Percentiles rank a stretch among this genome's conserved stretches.
Evolutionary conservation across 2,329 filamentous ascomycete species (phyloP).

Genomic region (Orbilia oligospora): DNA sequence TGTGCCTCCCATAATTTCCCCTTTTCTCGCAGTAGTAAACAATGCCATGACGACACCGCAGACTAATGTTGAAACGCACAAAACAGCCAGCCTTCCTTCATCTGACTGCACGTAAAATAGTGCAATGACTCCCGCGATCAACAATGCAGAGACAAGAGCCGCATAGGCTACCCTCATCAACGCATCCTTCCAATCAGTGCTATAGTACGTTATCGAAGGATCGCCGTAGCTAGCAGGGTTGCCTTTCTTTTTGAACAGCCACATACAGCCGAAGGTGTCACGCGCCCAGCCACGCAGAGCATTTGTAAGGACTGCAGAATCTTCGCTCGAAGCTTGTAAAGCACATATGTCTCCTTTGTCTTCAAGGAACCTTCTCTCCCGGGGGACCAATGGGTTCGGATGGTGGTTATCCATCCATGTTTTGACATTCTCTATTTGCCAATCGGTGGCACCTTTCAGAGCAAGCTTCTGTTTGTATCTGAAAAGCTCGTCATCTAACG

Average conservation of each 20-base stretch:
- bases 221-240: slow-evolving; percentile 48
- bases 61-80: slow-evolving; percentile 52
- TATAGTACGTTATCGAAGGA: slow-evolving; percentile 47
- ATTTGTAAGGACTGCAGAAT: slow-evolving; percentile 54
- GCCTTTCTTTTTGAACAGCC: slow-evolving; percentile 48
- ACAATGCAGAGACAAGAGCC: slow-evolving; percentile 25
- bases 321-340: slow-evolving; percentile 39
- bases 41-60: slow-evolving; percentile 49
- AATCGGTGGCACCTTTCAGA: slow-evolving; percentile 28
- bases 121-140: slow-evolving; percentile 47
- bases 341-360: slow-evolving; percentile 38
- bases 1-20: slow-evolving; percentile 58
- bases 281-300: slow-evolving; percentile 34
- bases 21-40: slow-evolving; percentile 58
- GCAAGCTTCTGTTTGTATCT: slow-evolving; percentile 53
- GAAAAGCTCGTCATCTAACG: slow-evolving; percentile 48
- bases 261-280: slow-evolving; percentile 32
- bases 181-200: slow-evolving; percentile 45
- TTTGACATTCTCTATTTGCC: slow-evolving; percentile 44
- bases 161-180: slow-evolving; percentile 38
- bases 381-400: slow-evolving; percentile 46
- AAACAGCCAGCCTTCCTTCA: slow-evolving; percentile 24
- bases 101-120: slow-evolving; percentile 36
- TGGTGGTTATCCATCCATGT: slow-evolving; percentile 54
- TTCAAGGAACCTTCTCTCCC: slow-evolving; percentile 36